These are phyloP conservation scores for bread wheat (Triticum aestivum) DNA, from an alignment of 176 grass and related monocot genomes.

Conservation along the genomic window IWGSC_CS_RefSeq_v2.1 NC_057813.1:243117753-243118252, in stretches of 20 bases:
- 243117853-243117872: background rate
- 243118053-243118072: constrained; percentile 19
- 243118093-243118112: constrained; percentile 24
- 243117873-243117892: background rate
- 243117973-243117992: background rate
- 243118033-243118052: constrained; percentile 37
- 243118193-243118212: background rate
- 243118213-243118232: constrained; percentile 9
- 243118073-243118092: constrained; percentile 31
- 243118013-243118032: constrained; percentile 25
- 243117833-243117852: background rate
- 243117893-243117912: constrained; percentile 7
- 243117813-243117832: background rate
- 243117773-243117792: background rate
- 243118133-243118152: constrained; percentile 27
- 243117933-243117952: constrained; percentile 17
- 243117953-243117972: background rate
- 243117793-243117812: background rate
- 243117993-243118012: background rate
- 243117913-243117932: constrained; percentile 8
- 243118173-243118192: constrained; percentile 27
- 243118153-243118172: constrained; percentile 16
- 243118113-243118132: constrained; percentile 41
- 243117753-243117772: background rate
- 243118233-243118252: constrained; percentile 24